Evolutionary conservation across 768 basidiomycete species (phyloP), one percentile per base, ranked within the genome.

Genomic region (Cytidiella melzeri): DNA sequence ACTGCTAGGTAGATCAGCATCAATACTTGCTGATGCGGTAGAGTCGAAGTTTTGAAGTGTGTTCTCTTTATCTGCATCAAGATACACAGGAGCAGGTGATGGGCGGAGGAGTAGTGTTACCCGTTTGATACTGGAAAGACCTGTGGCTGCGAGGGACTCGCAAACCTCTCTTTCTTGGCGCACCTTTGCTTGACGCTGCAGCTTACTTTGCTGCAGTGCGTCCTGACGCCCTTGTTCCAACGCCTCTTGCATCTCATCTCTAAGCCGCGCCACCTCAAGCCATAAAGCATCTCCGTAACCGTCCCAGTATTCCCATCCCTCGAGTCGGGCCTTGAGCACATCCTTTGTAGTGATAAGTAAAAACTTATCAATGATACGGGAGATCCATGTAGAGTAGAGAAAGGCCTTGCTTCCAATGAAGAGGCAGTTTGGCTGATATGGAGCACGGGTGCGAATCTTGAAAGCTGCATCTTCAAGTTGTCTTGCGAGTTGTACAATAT

Each of bases 231-330:
- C 19, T 4, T 12, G 3, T 5, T 5, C 5, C 5, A 47, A 24
- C 15, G 10, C 19, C n/a, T 7, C 30, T 21, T 24, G 4, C 23
- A 30, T 43, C 30, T 43, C 24, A 13, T 43, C 28, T 9, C n/a
- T 9, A 5, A 30, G 3, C 27, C 4, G 15, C 13, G 21, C 11
- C 20, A 50, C 48, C 5, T 5, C 18, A 7, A 12, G 11, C 48
- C 41, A 50, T 21, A 50, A 27, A 4, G 21, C 48, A 5, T 5
- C 25, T 3, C 48, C 41, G 25, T 19, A 30, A 5, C 18, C 19
- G 9, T 18, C 15, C 41, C 40, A 43, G 21, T 27, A 50, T 6
- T 10, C 15, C 48, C 48, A 50, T 7, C 42, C 48, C 11, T 21
- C 18, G 27, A 50, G 20, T 3, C 41, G 41, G 19, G 27, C 19